Evolutionary conservation across 441 rosid species (phyloP), one percentile per base, ranked within the genome.

Genomic region (Isatis lusitanica): DNA sequence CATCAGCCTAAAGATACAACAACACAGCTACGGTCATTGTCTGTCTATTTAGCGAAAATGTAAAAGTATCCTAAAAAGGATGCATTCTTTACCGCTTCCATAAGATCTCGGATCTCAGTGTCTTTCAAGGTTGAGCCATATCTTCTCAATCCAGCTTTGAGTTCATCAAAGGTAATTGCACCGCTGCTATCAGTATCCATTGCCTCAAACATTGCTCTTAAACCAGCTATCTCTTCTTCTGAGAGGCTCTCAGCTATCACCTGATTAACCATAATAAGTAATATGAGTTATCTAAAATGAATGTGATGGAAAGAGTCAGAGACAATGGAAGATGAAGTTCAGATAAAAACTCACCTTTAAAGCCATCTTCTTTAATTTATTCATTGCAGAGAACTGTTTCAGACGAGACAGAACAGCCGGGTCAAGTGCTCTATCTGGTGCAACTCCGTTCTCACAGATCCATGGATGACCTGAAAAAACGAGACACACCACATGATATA

Each of bases 211-310:
- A 96, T 93, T 83, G 88, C 97, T 77, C 85, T 83, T 80, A 96
- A 75, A 76, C 98, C 99, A n/a, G 99, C 99, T 80, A 96, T 96
- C 84, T 96, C 99, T 85, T 96, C 99, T 84, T 96, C 99, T 0
- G 99, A 96, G 31, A 96, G 97, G 80, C 99, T 91, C 83, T 96
- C 97, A 39, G 99, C 99, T 84, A 96, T 96, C 24, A 96, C 99
- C 99, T 95, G 84, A 70, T 52, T 17, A 74, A 50, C 42, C 66
- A 66, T 50, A 50, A 26, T 21, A 68, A 56, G 16, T 24, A 36
- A 11, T 9, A 57, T 62, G 16, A 59, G 46, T 57, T 16, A 33
- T 42, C 31, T 18, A 16, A 53, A 28, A 52, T 40, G 50, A 53
- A 60, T n/a, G 57, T 33, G 50, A 55, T 31, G 38, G n/a, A n/a